phyloP scores from a whole-genome alignment of 2,329 filamentous ascomycete genomes.

The Colletotrichum lindemuthianum region DNA sequence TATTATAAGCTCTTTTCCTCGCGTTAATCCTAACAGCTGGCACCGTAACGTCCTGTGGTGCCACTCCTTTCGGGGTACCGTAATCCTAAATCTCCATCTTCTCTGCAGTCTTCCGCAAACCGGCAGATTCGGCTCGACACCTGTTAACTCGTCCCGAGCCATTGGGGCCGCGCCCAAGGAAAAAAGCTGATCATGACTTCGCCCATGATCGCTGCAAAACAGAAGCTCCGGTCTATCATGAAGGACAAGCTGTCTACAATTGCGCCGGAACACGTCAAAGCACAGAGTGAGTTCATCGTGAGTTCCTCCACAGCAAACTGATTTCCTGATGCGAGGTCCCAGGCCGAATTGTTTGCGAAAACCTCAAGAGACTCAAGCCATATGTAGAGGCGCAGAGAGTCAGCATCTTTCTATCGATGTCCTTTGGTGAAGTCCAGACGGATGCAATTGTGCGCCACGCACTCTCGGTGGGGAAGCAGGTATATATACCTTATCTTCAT shows the following conservation, averaged over 20 bases:
- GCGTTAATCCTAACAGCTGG: too few relatives aligned
- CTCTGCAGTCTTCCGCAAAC: too few relatives aligned
- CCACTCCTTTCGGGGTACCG: too few relatives aligned
- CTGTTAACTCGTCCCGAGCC: too few relatives aligned
- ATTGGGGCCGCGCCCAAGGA: too few relatives aligned
- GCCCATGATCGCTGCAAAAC: conserved; percentile 73
- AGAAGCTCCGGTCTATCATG: conserved; percentile 77
- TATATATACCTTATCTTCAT: conserved; percentile 93
- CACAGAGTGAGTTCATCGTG: conserved; percentile 72
- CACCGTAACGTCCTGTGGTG: too few relatives aligned
- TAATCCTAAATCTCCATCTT: too few relatives aligned
- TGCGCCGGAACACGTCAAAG: conserved; percentile 67
- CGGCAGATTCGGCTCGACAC: too few relatives aligned
- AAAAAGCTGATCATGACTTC: conserved; percentile 56
- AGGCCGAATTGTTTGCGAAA: conserved; percentile 74
- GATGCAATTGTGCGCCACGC: conserved; percentile 84
- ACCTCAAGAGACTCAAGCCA: conserved; percentile 73
- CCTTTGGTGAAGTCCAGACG: conserved; percentile 85
- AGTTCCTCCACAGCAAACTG: not conserved
- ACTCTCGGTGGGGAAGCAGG: conserved; percentile 78
- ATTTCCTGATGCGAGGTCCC: conserved; percentile 21
- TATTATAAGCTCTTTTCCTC: too few relatives aligned
- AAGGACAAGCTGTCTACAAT: conserved; percentile 72
- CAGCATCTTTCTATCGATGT: conserved; percentile 95
- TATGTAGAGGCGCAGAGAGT: conserved; percentile 81